Conservation (phyloP, 2,329 filamentous ascomycete species). For the Phyllosticta citriasiana region DNA sequence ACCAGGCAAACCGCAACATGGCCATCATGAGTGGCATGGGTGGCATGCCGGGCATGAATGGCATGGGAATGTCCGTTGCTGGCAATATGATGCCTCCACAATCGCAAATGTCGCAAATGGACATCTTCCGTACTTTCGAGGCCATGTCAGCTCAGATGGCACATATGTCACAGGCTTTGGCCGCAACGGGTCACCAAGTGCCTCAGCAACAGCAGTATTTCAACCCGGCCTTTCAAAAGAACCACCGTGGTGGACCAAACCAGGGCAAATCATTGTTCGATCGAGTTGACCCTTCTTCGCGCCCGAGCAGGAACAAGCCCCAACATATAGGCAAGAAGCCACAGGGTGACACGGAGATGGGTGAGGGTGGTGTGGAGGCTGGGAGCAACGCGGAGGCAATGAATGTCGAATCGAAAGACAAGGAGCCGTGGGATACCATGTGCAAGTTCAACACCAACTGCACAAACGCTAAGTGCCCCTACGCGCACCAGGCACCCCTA, state of each 20-base stretch:
- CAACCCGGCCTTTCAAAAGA: conserved; percentile 42
- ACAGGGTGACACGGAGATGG: conserved; percentile 27
- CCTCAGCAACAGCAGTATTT: conserved; percentile 31
- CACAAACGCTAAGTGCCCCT: conserved; percentile 81
- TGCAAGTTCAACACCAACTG: conserved; percentile 89
- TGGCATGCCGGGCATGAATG: conserved; percentile 32
- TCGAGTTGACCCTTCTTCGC: conserved; percentile 44
- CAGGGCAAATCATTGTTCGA: conserved; percentile 59
- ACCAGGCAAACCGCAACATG: conserved; percentile 18
- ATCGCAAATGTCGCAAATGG: conserved; percentile 6
- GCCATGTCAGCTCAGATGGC: conserved; percentile 40
- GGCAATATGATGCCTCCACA: conserved; percentile 2
- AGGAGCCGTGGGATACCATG: conserved; percentile 50
- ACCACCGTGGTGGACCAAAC: conserved; percentile 24
- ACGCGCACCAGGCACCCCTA: conserved; percentile 87
- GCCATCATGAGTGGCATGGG: conserved; percentile 32
- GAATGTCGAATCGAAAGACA: conserved; percentile 49
- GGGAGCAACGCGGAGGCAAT: conserved; percentile 31
- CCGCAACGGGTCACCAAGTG: conserved; percentile 78
- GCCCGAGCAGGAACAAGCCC: conserved; percentile 33
- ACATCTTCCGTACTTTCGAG: conserved; percentile 14
- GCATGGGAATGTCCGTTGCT: conserved; percentile 25
- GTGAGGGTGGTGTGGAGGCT: conserved; percentile 23
- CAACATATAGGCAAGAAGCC: conserved; percentile 41
- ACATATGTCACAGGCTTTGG: conserved; percentile 62